phyloP scores from a whole-genome alignment of 2,329 filamentous ascomycete genomes.

The Microcyclosporella mali region DNA sequence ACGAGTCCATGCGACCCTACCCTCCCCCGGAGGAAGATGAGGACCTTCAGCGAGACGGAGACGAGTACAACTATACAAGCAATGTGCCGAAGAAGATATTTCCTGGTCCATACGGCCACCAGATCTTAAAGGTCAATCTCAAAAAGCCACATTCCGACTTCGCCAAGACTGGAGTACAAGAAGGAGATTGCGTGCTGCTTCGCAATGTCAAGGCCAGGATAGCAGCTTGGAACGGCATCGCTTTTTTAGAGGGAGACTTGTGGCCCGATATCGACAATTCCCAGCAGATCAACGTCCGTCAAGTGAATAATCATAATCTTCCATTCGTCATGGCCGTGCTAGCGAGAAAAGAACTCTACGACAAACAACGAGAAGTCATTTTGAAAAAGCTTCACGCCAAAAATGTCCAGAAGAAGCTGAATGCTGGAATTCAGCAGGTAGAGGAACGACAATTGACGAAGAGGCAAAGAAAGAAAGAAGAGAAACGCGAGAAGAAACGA shows the following conservation, averaged over 20 bases:
- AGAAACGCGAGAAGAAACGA: conserved; percentile 31
- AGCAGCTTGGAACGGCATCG: conserved; percentile 33
- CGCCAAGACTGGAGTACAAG: conserved; percentile 50
- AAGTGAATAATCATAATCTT: conserved; percentile 25
- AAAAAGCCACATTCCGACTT: conserved; percentile 61
- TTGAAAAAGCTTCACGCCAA: conserved; percentile 4
- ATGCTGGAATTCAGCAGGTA: too few species aligned
- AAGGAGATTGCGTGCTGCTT: conserved; percentile 59
- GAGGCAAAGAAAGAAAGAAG: conserved; percentile 31
- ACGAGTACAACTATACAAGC: conserved; percentile 26
- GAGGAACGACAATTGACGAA: conserved; percentile 6
- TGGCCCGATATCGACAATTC: conserved; percentile 53
- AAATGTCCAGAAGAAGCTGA: not conserved
- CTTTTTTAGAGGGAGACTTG: conserved; percentile 65
- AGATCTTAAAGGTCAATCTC: conserved; percentile 64
- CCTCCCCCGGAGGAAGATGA: conserved; percentile 33
- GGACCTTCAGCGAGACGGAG: conserved; percentile 23
- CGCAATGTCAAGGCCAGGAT: conserved; percentile 66
- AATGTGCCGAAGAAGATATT: conserved; percentile 45
- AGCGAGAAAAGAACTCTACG: conserved; percentile 59
- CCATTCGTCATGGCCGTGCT: conserved; percentile 52
- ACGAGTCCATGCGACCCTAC: conserved; percentile 57
- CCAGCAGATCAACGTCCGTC: conserved; percentile 49
- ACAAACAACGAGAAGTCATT: conserved; percentile 30
- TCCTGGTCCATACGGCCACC: conserved; percentile 68